phyloP scores from a whole-genome alignment of 805 yeast genomes.

The Saccharomycopsis vini region DNA sequence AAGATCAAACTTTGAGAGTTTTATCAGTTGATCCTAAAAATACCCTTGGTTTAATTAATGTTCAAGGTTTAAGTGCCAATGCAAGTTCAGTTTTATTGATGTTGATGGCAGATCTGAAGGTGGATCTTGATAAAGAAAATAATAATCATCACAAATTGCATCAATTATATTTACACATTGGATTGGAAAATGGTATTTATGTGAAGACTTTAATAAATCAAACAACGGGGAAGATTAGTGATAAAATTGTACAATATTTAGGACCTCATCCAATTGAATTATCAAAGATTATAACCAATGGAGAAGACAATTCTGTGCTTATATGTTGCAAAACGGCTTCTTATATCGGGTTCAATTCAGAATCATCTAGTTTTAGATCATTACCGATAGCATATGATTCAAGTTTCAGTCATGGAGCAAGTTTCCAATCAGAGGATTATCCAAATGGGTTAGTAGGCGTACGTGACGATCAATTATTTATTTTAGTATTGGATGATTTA shows the following conservation, averaged over 20 bases:
- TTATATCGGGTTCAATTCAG: slow-evolving; percentile 9
- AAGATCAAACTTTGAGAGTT: slow-evolving; percentile 62
- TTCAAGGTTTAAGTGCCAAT: slow-evolving; percentile 48
- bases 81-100: slow-evolving; percentile 37
- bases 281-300: slow-evolving; percentile 28
- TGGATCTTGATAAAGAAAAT: slow-evolving; percentile 1
- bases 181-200: slow-evolving; percentile 78
- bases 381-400: slow-evolving; percentile 13
- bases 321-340: background rate
- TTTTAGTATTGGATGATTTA: slow-evolving; percentile 43
- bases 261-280: slow-evolving; percentile 61
- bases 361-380: slow-evolving; percentile 8
- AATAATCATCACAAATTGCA: background rate
- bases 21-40: slow-evolving; percentile 51
- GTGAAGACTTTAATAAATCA: slow-evolving; percentile 51
- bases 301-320: slow-evolving; percentile 28
- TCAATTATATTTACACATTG: slow-evolving; percentile 52
- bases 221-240: slow-evolving; percentile 50
- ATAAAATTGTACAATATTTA: slow-evolving; percentile 59
- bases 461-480: slow-evolving; percentile 40
- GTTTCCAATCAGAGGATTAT: slow-evolving; percentile 56
- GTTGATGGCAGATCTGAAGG: slow-evolving; percentile 24
- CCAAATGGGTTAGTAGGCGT: slow-evolving; percentile 58
- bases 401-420: slow-evolving; percentile 35
- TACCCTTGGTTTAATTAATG: slow-evolving; percentile 50